Evolutionary conservation across 2,329 filamentous ascomycete genomes (phyloP).

Genomic region (Ophidiomyces ophidiicola): DNA sequence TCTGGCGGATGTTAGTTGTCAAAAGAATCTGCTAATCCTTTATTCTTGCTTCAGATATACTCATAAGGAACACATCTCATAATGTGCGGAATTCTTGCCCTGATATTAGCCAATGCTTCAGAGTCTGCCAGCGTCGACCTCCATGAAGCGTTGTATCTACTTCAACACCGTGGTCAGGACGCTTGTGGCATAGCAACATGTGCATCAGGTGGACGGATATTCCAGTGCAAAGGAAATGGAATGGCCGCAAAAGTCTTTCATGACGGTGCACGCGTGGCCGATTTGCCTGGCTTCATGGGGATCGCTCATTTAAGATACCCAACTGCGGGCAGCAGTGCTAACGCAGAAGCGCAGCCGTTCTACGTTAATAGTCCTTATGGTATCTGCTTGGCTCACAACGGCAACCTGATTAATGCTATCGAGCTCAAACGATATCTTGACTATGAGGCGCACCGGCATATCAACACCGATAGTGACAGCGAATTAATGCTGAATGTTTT

Average conservation of each 20-base stretch:
- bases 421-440: slow-evolving; percentile 62
- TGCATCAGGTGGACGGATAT: slow-evolving; percentile 64
- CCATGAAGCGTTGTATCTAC: slow-evolving; percentile 59
- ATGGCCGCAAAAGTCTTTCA: slow-evolving; percentile 77
- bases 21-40: slow-evolving; percentile 11
- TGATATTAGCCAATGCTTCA: slow-evolving; percentile 47
- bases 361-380: slow-evolving; percentile 83
- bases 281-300: slow-evolving; percentile 76
- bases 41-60: slow-evolving; percentile 9
- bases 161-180: slow-evolving; percentile 73
- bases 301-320: slow-evolving; percentile 80
- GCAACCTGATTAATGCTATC: slow-evolving; percentile 71
- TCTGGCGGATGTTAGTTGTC: not conserved
- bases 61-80: slow-evolving; percentile 16
- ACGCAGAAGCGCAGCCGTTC: slow-evolving; percentile 82
- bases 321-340: slow-evolving; percentile 71
- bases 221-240: slow-evolving; percentile 81
- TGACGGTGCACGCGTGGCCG: slow-evolving; percentile 59
- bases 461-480: slow-evolving; percentile 82
- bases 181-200: slow-evolving; percentile 71
- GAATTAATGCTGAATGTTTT: slow-evolving; percentile 84
- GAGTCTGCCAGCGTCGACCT: slow-evolving; percentile 50
- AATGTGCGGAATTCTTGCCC: slow-evolving; percentile 53
- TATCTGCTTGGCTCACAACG: slow-evolving; percentile 71
- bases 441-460: slow-evolving; percentile 66